phyloP scores from a whole-genome alignment of 345 rosid species.

The Aurinia saxatilis region DNA sequence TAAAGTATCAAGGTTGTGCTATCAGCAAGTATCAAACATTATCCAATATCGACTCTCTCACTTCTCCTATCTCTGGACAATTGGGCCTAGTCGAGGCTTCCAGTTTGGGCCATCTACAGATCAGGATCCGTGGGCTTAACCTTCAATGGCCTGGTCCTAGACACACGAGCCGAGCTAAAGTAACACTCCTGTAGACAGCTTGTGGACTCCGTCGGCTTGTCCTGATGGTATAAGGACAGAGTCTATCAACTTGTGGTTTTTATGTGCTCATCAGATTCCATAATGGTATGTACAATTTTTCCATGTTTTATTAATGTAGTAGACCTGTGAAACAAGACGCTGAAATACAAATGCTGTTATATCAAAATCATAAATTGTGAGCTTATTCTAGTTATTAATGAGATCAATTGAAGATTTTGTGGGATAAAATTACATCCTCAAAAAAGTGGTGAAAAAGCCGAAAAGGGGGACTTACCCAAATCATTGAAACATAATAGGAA shows the following conservation, averaged over 20 bases:
- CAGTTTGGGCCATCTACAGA: not conserved
- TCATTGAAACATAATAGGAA: slow-evolving; percentile 7
- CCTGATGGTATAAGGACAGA: too few relatives aligned
- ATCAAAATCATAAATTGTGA: not conserved
- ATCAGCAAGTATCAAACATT: slow-evolving; percentile 3
- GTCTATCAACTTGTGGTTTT: too few relatives aligned
- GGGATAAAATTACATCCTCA: slow-evolving; percentile 18
- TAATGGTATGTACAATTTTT: too few relatives aligned
- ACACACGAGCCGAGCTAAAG: too few relatives aligned
- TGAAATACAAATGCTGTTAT: too few relatives aligned
- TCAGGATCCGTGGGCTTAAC: not conserved
- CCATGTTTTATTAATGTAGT: not conserved
- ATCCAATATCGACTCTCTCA: slow-evolving; percentile 8
- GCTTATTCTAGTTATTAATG: slow-evolving; percentile 17
- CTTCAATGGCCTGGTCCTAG: too few relatives aligned
- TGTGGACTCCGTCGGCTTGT: too few relatives aligned
- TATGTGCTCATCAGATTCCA: too few relatives aligned
- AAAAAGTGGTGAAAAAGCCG: not conserved
- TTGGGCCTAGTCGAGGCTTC: not conserved
- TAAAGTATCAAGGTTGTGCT: too few relatives aligned
- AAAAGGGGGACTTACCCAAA: slow-evolving; percentile 3
- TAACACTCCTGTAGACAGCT: too few relatives aligned
- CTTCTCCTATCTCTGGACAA: not conserved
- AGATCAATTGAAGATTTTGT: slow-evolving; percentile 12
- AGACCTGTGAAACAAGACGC: not conserved